These are phyloP conservation scores for Stemphylium beticola DNA, from an alignment of 2,329 filamentous ascomycete genomes.

Conservation along the genomic window DNA sequence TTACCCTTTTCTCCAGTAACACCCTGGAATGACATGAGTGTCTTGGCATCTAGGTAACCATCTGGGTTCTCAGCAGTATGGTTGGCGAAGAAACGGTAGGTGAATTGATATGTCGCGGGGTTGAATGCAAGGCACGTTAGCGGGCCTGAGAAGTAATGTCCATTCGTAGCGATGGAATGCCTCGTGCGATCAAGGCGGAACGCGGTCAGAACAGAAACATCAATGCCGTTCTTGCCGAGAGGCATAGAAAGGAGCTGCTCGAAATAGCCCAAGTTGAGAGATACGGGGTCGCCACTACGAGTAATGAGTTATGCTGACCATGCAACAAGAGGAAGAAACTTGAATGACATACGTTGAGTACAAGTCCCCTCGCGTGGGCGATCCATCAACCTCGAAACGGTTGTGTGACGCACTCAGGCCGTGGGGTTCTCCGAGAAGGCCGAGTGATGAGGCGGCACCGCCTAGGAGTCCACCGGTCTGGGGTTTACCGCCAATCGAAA, in stretches of 20 bases:
- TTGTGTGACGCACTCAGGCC: conserved; percentile 26
- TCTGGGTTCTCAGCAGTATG: conserved; percentile 27
- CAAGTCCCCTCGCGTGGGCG: conserved; percentile 17
- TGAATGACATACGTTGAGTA: conserved; percentile 7
- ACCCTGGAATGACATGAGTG: conserved; percentile 26
- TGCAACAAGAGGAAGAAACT: background rate
- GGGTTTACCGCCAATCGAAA: conserved; percentile 22
- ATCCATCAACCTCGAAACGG: conserved; percentile 27
- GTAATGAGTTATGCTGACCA: background rate
- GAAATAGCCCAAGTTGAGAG: conserved; percentile 4
- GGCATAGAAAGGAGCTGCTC: conserved; percentile 9
- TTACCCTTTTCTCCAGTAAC: conserved; percentile 26
- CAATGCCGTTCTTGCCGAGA: conserved; percentile 3
- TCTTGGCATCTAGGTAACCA: conserved; percentile 24
- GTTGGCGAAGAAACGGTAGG: conserved; percentile 27
- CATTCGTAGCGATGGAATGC: conserved; percentile 24
- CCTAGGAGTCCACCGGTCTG: conserved; percentile 20
- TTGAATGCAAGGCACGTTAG: conserved; percentile 27
- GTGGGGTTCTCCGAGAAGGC: conserved; percentile 18
- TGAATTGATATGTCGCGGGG: conserved; percentile 13
- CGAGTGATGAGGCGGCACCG: conserved; percentile 21
- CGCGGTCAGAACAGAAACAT: conserved; percentile 4
- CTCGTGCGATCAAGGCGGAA: conserved; percentile 27
- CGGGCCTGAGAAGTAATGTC: conserved; percentile 21
- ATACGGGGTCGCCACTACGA: conserved; percentile 4